Conservation (phyloP, 1,284 basidiomycete genomes). For the Apiotrichum gracile region DNA sequence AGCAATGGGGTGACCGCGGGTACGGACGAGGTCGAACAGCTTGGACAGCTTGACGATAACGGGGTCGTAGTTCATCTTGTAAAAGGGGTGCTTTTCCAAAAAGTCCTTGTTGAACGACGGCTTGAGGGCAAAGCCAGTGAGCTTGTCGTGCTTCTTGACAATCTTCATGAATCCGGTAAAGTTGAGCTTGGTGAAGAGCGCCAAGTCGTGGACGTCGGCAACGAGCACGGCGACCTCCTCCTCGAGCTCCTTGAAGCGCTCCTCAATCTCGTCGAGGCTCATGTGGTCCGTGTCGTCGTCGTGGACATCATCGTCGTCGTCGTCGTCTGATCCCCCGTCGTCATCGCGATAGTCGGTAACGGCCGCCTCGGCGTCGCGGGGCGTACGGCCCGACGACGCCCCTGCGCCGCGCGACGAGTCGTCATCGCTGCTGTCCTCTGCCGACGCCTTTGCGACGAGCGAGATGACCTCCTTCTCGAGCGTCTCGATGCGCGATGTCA, state of each 20-base stretch:
- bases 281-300: conserved; percentile 50
- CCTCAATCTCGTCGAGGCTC: conserved; percentile 72
- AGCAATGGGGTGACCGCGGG: conserved; percentile 85
- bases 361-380: conserved; percentile 31
- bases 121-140: conserved; percentile 56
- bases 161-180: conserved; percentile 99
- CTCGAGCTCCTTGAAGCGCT: conserved; percentile 81
- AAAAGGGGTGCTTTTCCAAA: conserved; percentile 91
- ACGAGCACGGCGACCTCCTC: conserved; percentile 65
- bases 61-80: conserved; percentile 61
- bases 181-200: conserved; percentile 90
- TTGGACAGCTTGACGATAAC: conserved; percentile 96
- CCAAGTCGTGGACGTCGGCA: conserved; percentile 96
- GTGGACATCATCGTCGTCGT: conserved; percentile 36
- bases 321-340: conserved; percentile 57
- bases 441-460: conserved; percentile 54
- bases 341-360: conserved; percentile 52
- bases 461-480: conserved; percentile 73
- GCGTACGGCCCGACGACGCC: conserved; percentile 12
- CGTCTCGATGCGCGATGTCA: conserved; percentile 69
- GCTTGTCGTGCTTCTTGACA: conserved; percentile 79
- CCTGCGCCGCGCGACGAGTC: conserved; percentile 30
- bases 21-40: conserved; percentile 91
- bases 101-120: conserved; percentile 74
- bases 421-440: conserved; percentile 40